Percentiles rank a stretch among this genome's conserved stretches.
These are phyloP conservation scores for Vigna hirtella DNA, from an alignment of 306 rosid genomes.

Conservation along the genomic window DNA sequence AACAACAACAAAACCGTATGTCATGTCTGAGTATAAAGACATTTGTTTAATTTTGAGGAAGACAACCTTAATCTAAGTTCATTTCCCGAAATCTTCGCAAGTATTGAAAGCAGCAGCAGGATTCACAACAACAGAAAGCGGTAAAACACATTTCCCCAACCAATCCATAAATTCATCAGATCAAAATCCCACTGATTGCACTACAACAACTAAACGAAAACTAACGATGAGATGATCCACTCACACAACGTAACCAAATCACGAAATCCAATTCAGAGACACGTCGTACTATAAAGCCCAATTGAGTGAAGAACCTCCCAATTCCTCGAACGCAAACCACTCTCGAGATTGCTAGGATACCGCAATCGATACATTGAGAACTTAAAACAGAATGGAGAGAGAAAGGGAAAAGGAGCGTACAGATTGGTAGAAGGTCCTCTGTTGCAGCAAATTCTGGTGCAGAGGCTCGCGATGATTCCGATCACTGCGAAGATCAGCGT, in stretches of 20 bases:
- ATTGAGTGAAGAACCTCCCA: not conserved
- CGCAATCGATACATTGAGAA: not conserved
- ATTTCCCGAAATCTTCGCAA: not conserved
- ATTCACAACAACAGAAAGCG: not conserved
- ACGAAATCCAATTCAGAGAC: not conserved
- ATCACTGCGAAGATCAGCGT: slow-evolving; percentile 70
- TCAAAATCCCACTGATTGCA: slow-evolving; percentile 13
- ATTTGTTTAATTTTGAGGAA: not conserved
- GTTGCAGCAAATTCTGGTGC: slow-evolving; percentile 82
- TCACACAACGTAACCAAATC: not conserved
- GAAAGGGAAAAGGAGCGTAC: slow-evolving; percentile 46
- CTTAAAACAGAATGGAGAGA: not conserved
- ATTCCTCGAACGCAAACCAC: slow-evolving; percentile 42
- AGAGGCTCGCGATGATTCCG: slow-evolving; percentile 78
- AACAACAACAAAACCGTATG: no score
- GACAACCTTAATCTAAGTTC: not conserved
- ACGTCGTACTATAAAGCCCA: not conserved
- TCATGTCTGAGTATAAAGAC: not conserved
- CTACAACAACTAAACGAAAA: slow-evolving; percentile 1
- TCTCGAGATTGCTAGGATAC: not conserved
- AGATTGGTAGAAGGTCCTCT: slow-evolving; percentile 84
- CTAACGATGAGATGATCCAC: not conserved
- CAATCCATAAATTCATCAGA: slow-evolving; percentile 23
- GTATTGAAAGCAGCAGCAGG: slow-evolving; percentile 1
- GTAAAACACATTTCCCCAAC: slow-evolving; percentile 8